Evolutionary conservation across 129 eudicot genomes (phyloP).

Genomic region (Oenanthe sinensis): DNA sequence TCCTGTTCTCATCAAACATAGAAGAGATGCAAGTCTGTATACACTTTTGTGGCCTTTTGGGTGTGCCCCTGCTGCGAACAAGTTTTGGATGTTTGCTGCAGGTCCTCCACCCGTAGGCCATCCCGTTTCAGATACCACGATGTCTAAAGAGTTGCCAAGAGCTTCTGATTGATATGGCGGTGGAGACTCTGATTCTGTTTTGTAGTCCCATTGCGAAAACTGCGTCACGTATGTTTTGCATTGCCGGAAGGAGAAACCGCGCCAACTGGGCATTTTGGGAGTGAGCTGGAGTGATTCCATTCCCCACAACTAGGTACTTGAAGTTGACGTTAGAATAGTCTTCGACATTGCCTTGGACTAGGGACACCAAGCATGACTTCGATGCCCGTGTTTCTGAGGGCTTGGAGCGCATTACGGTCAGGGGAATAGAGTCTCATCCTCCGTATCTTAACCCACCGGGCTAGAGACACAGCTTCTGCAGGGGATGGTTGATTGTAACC

Average conservation of each 20-base stretch:
- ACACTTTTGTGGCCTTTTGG: constrained; percentile 28
- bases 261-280: constrained; percentile 9
- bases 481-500: neutral
- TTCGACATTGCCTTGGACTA: constrained; percentile 31
- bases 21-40: constrained; percentile 47
- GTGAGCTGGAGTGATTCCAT: constrained; percentile 33
- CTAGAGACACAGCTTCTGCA: neutral
- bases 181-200: constrained; percentile 26
- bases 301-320: constrained; percentile 48
- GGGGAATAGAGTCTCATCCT: constrained; percentile 3
- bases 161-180: constrained; percentile 12
- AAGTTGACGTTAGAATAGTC: constrained; percentile 29
- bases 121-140: constrained; percentile 47
- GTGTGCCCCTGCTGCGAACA: constrained; percentile 22
- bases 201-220: constrained; percentile 12
- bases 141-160: neutral
- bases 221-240: constrained; percentile 29
- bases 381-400: constrained; percentile 40
- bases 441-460: neutral
- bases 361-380: constrained; percentile 48
- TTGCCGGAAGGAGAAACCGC: constrained; percentile 21
- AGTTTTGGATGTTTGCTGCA: constrained; percentile 12
- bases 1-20: constrained; percentile 44
- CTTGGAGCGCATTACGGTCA: constrained; percentile 20
- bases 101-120: constrained; percentile 36